phyloP scores from a whole-genome alignment of 805 yeast genomes.

The Saccharomyces kudriavzevii region DNA sequence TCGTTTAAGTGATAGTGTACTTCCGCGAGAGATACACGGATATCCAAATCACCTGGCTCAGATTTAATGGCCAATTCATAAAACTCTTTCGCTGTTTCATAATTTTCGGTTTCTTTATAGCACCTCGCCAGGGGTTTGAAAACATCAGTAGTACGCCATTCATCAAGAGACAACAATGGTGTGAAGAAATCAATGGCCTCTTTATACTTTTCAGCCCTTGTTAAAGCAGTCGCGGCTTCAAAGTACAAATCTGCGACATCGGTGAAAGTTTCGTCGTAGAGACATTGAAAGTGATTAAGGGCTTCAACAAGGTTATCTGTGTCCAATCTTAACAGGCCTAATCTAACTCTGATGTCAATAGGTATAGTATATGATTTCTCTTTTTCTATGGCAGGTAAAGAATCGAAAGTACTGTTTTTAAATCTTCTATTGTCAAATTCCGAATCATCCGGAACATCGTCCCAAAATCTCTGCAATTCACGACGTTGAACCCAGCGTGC shows the following conservation, averaged over 20 bases:
- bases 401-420: slow-evolving; percentile 38
- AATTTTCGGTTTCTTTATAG: slow-evolving; percentile 63
- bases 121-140: slow-evolving; percentile 62
- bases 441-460: slow-evolving; percentile 50
- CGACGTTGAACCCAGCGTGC: slow-evolving; percentile 80
- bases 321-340: slow-evolving; percentile 67
- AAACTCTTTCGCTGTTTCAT: slow-evolving; percentile 52
- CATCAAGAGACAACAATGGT: slow-evolving; percentile 49
- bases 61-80: slow-evolving; percentile 47
- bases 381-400: slow-evolving; percentile 33
- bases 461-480: slow-evolving; percentile 41
- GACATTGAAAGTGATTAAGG: slow-evolving; percentile 51
- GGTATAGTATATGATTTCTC: slow-evolving; percentile 49
- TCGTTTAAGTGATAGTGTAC: slow-evolving; percentile 61
- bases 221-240: slow-evolving; percentile 70
- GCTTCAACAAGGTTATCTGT: slow-evolving; percentile 64
- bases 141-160: slow-evolving; percentile 41
- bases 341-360: slow-evolving; percentile 75
- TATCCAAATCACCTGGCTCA: slow-evolving; percentile 60
- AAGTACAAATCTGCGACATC: slow-evolving; percentile 65
- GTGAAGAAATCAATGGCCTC: slow-evolving; percentile 66
- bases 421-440: slow-evolving; percentile 75
- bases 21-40: slow-evolving; percentile 74
- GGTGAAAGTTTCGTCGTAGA: slow-evolving; percentile 47
- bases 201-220: slow-evolving; percentile 57